Evolutionary conservation across 2,329 filamentous ascomycete genomes (phyloP), one percentile per base, ranked within the genome.

Genomic region (Scedosporium apiospermum): DNA sequence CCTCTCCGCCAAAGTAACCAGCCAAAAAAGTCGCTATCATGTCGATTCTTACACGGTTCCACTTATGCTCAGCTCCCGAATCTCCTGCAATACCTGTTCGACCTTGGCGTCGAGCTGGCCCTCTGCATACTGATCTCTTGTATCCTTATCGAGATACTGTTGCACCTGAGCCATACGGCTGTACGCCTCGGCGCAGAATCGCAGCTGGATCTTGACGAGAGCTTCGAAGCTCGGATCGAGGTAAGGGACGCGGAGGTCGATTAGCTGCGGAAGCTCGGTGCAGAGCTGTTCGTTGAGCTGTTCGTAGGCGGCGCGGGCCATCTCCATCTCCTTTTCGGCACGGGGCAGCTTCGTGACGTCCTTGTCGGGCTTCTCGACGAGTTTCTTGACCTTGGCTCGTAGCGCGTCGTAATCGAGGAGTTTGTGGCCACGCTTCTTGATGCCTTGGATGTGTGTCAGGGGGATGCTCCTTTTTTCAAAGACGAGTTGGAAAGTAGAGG

Each of bases 401-500:
- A 98, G 88, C 18, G 93, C 87, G 74, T 99, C 95, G 80, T 99
- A 99, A 78, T 99, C 96, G 68, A 98, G 90, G 63, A 98, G 88
- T 77, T 99, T 99, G 83, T 99, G 90, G 71, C 96, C 90, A 71
- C 96, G 91, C 80, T 99, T 99, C 80, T 98, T 99, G 77, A 99
- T 97, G 77, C 86, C 86, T 89, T 34, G 30, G 67, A n/a, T 59
- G n/a, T 16, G 16, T 57, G 30, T 18, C 9, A 38, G 23, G 49
- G 14, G n/a, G 27, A 60, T 21, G 12, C 57, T 16, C 0, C 2
- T 27, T 7, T 63, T 73, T 58, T 21, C 12, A 55, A 30, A 12
- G 46, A 6, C 27, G 5, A 55, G 21, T 14, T 6, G 21, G 7
- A 41, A 18, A n/a, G 59, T 12, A 21, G 53, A 21, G 53, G 27